Base-by-base conservation (phyloP, 176 grass and related monocot species). In the Eragrostis nindensis region DNA sequence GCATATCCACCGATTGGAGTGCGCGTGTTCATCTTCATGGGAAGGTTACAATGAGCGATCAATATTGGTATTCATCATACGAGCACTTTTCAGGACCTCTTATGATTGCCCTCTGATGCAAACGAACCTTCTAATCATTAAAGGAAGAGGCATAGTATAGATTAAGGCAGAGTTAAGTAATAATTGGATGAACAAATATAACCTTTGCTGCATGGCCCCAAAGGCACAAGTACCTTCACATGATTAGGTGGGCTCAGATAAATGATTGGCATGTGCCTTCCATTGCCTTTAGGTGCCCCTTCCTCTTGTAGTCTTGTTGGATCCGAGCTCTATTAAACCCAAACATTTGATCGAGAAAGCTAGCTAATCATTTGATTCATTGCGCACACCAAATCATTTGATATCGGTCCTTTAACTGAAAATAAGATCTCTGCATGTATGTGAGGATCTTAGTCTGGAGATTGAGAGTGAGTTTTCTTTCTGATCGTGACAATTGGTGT, bases 201-300 rank as follows among this genome's bases (percentile, higher is more conserved):
- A 36, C 9, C 18, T 27, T 27, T 74, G 65, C 56, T 67, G 55
- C 36, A 62, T 61, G 56, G 36, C 19, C 55, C 41, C 75, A 86
- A 83, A 76, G 73, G 82, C 61, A 75, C 69, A 90, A 86, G 82
- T 89, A 87, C 64, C 62, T 75, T 79, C 82, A 87, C 85, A 97
- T 93, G 85, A 93, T 91, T 88, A 90, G 70, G 78, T 87, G 83
- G 49, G 42, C 32, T 83, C 77, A 45, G 73, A 70, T 64, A 91
- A 69, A 89, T 97, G 88, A 91, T 91, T 86, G 78, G 86, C 88
- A 93, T 93, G 91, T 97, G 86, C 88, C 69, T 71, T 82, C 77
- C 59, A 62, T 84, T 76, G 75, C 80, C 75, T 90, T 88, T 57
- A 65, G 69, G 79, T 87, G 55, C 78, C 75, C 62, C 79, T 81